Percentiles rank a stretch among this genome's conserved stretches.
These are phyloP conservation scores for Neophaeococcomyces mojaviensis DNA, from an alignment of 2,329 filamentous ascomycete genomes.

Conservation along the genomic window DNA sequence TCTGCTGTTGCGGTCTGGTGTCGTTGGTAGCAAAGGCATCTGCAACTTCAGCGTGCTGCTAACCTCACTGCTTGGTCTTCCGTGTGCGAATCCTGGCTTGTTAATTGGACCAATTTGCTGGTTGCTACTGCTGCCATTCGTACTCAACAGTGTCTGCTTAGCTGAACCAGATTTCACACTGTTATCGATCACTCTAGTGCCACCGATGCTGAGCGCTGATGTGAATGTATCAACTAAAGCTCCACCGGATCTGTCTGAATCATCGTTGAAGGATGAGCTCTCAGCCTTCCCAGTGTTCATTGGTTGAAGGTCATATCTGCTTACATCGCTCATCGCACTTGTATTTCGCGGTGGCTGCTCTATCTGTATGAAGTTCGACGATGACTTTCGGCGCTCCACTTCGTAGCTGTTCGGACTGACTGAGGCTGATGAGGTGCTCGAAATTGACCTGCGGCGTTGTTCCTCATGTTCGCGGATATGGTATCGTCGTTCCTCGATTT, in stretches of 20 bases:
- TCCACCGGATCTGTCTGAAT: too few relatives aligned
- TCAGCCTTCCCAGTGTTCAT: too few relatives aligned
- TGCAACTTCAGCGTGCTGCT: not conserved
- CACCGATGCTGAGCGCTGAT: too few relatives aligned
- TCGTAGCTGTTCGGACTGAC: not conserved
- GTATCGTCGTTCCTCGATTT: not conserved
- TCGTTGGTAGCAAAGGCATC: not conserved
- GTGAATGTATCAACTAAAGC: too few relatives aligned
- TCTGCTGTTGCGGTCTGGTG: not conserved
- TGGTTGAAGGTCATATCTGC: not conserved
- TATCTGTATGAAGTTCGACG: not conserved
- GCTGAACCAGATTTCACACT: too few relatives aligned
- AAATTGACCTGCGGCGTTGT: slow-evolving; percentile 1
- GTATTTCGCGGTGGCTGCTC: too few relatives aligned
- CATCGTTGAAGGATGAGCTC: too few relatives aligned
- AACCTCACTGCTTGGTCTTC: not conserved
- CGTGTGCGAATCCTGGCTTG: not conserved
- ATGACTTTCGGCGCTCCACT: not conserved
- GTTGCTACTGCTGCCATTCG: too few relatives aligned
- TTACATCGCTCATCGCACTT: not conserved
- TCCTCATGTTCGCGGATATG: slow-evolving; percentile 3
- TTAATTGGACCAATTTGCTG: not conserved
- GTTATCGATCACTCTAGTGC: too few relatives aligned
- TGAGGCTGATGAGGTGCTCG: not conserved
- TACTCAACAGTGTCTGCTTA: too few relatives aligned